phyloP scores from a whole-genome alignment of 176 grass and related monocot species.

The Eleusine indica region DNA sequence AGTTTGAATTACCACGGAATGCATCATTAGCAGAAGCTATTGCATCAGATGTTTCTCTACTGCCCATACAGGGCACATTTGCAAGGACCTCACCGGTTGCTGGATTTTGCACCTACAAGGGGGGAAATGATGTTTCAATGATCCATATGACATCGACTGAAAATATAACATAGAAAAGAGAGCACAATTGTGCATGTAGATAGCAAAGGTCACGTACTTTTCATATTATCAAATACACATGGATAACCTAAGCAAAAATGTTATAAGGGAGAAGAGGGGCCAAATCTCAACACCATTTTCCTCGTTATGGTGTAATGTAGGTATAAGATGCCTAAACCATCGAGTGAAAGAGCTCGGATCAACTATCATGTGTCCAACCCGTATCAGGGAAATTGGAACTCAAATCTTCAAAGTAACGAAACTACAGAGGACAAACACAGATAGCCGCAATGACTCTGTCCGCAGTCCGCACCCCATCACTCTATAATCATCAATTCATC shows the following conservation, averaged over 20 bases:
- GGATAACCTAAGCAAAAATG: background rate
- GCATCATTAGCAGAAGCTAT: constrained; percentile 81
- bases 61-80: constrained; percentile 86
- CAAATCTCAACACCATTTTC: background rate
- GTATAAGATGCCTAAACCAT: background rate
- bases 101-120: constrained; percentile 79
- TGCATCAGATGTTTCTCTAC: constrained; percentile 84
- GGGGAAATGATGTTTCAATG: background rate
- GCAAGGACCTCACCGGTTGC: constrained; percentile 88
- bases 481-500: background rate
- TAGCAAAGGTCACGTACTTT: background rate
- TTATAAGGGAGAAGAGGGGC: background rate
- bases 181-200: background rate
- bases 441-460: background rate
- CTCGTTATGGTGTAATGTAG: background rate
- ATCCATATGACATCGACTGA: background rate
- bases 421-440: background rate
- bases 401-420: background rate
- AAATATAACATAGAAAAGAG: background rate
- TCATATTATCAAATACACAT: background rate
- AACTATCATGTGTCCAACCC: background rate
- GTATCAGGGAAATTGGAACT: background rate
- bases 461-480: background rate
- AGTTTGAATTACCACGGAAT: constrained; percentile 63
- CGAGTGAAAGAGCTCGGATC: background rate